Percentiles rank a stretch among this genome's conserved stretches.
These are phyloP conservation scores for Fusarium sp. DNA, from an alignment of 2,329 filamentous ascomycete genomes.

Conservation along the genomic window DNA sequence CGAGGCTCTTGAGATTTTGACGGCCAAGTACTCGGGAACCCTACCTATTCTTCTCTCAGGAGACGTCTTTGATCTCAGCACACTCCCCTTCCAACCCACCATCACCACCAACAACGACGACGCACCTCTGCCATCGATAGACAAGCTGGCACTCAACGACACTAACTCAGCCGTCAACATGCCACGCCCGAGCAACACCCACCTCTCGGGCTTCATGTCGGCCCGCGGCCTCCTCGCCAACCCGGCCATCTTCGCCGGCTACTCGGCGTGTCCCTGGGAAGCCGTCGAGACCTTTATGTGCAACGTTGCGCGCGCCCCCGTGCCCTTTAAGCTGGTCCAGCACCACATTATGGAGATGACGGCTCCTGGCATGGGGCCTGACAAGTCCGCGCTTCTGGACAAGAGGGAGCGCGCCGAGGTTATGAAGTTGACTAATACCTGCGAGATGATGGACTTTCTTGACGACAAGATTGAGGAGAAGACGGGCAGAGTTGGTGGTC, in stretches of 20 bases:
- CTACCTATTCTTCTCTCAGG: constrained; percentile 76
- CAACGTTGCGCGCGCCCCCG: constrained; percentile 65
- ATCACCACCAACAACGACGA: constrained; percentile 43
- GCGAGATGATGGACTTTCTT: constrained; percentile 70
- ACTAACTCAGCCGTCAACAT: constrained; percentile 12
- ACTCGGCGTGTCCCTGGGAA: constrained; percentile 68
- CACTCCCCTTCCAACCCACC: constrained; percentile 57
- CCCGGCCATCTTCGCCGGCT: constrained; percentile 71
- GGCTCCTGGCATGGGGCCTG: constrained; percentile 64
- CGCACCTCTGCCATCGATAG: constrained; percentile 40
- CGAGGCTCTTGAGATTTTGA: constrained; percentile 68
- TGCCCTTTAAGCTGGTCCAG: constrained; percentile 71
- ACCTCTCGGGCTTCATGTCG: constrained; percentile 74
- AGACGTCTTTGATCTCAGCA: constrained; percentile 70
- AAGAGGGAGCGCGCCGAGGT: constrained; percentile 66
- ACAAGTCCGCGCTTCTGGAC: constrained; percentile 64
- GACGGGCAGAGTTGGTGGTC: constrained; percentile 47
- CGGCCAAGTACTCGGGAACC: constrained; percentile 61
- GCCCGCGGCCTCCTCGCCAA: constrained; percentile 75
- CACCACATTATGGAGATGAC: constrained; percentile 77
- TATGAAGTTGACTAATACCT: constrained; percentile 61
- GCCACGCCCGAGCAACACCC: constrained; percentile 56
- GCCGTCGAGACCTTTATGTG: constrained; percentile 72
- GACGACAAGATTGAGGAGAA: constrained; percentile 60
- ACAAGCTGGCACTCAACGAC: constrained; percentile 46